These are phyloP conservation scores for Emmonsiellopsis sp. DNA, from an alignment of 2,329 filamentous ascomycete species.

Conservation along the genomic window DNA sequence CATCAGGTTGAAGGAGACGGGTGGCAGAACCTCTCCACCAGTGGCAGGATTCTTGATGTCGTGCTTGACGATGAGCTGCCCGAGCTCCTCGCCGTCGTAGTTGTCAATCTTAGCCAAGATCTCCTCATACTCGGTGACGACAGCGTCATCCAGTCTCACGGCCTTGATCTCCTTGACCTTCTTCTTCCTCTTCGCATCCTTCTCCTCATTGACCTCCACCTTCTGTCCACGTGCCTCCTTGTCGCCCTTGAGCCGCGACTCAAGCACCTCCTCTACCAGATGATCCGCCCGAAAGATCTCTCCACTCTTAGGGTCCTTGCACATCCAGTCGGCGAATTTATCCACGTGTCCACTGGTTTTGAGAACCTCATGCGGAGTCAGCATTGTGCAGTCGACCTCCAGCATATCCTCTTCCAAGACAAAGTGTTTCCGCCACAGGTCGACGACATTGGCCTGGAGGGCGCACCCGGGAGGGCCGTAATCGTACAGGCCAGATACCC, in stretches of 20 bases:
- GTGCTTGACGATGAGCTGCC: slow-evolving; percentile 80
- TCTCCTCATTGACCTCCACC: slow-evolving; percentile 56
- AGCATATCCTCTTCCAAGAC: slow-evolving; percentile 91
- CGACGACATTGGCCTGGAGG: slow-evolving; percentile 78
- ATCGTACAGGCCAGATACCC: slow-evolving; percentile 82
- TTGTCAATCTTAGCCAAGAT: slow-evolving; percentile 92
- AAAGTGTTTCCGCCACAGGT: slow-evolving; percentile 88
- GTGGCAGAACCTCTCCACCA: slow-evolving; percentile 65
- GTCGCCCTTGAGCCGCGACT: slow-evolving; percentile 77
- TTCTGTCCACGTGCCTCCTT: slow-evolving; percentile 84
- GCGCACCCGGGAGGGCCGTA: slow-evolving; percentile 85
- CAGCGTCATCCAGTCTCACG: slow-evolving; percentile 76
- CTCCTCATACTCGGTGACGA: slow-evolving; percentile 85
- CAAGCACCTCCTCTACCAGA: slow-evolving; percentile 88
- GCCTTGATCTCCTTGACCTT: slow-evolving; percentile 64
- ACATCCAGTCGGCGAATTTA: slow-evolving; percentile 99
- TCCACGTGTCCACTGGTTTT: slow-evolving; percentile 96
- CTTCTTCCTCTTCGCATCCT: slow-evolving; percentile 88
- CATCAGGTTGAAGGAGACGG: slow-evolving; percentile 96
- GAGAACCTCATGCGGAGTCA: slow-evolving; percentile 87
- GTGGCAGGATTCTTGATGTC: slow-evolving; percentile 83
- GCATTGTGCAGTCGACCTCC: slow-evolving; percentile 85
- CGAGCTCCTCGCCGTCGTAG: slow-evolving; percentile 79
- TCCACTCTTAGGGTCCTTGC: slow-evolving; percentile 94
- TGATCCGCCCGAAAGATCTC: slow-evolving; percentile 96